phyloP scores from a whole-genome alignment of 2,329 filamentous ascomycete species.

The Calonectria pauciramosa region DNA sequence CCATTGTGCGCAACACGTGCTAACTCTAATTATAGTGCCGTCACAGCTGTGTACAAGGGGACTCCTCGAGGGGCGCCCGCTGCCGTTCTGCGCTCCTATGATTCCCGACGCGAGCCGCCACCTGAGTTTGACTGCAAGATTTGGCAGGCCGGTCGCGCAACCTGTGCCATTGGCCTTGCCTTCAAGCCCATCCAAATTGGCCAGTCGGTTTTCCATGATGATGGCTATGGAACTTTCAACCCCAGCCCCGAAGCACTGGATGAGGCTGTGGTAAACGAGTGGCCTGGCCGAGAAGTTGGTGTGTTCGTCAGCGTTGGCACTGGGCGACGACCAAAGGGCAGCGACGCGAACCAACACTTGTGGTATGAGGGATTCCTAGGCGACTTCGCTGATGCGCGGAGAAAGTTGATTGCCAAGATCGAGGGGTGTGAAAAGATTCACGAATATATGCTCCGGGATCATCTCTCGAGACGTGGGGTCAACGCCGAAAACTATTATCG shows the following conservation, averaged over 20 bases:
- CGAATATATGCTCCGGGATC: conserved; percentile 84
- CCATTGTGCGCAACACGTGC: not conserved
- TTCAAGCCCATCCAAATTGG: conserved; percentile 97
- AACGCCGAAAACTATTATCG: conserved; percentile 94
- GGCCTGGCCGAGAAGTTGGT: conserved; percentile 92
- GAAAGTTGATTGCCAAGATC: conserved; percentile 89
- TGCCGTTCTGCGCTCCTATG: conserved; percentile 89
- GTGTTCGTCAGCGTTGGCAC: conserved; percentile 97
- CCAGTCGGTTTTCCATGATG: conserved; percentile 93
- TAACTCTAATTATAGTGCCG: conserved; percentile 70
- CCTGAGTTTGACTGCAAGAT: conserved; percentile 95
- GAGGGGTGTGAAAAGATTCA: conserved; percentile 96
- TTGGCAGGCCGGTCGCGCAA: conserved; percentile 97
- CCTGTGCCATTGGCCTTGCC: conserved; percentile 88
- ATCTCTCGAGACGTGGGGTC: conserved; percentile 82
- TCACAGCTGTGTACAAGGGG: conserved; percentile 92
- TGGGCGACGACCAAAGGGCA: conserved; percentile 79
- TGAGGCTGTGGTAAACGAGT: conserved; percentile 92
- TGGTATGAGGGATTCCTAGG: conserved; percentile 97
- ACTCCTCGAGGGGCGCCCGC: conserved; percentile 77
- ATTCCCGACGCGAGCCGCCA: conserved; percentile 90
- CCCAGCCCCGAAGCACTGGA: conserved; percentile 88
- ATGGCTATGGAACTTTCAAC: conserved; percentile 93
- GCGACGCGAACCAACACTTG: conserved; percentile 78
- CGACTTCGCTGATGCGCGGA: conserved; percentile 90